Base-by-base conservation (phyloP, 192 early-diverging fungal genomes). In the Rhizoclosmatium sp. region DNA sequence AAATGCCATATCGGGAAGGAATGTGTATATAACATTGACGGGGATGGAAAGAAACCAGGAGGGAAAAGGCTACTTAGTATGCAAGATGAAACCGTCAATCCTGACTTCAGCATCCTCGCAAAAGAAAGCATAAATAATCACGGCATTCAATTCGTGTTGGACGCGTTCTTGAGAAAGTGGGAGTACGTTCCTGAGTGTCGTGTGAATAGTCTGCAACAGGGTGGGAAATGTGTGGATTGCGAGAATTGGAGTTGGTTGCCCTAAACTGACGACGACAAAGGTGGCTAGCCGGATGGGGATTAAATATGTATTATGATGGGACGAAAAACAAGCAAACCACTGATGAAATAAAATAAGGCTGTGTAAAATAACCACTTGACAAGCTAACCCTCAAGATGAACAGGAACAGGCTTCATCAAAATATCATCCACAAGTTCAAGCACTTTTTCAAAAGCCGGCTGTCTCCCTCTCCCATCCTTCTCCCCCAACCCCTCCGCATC, bases 1-100 rank as follows among this genome's bases (percentile, higher is more conserved):
- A 88, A 89, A 59, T 99, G 97, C 76, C 97, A 98, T 83, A 82
- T 91, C 41, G 96, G 96, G 9, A 85, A 89, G 56, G 81, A 82
- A 65, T 87, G 83, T 65, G 65, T 84, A 39, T 84, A 84, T 60
- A 77, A 79, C 16, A 72, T 68, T 31, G 78, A 79, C 5, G 44
- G 12, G 7, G 75, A 77, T 42, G 75, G 75, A 58, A 46, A 77
- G 49, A 21, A 19, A 9, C 58, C 45, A 9, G 51, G 5, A 16
- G 51, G 51, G 9, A 54, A 7, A 54, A 54, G 51, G 51, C 5
- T 12, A 19, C 39, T 21, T 1, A 23, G 9, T 9, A 58, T 71
- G 4, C 39, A 47, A 40, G 47, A 14, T 7, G 31, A 59, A 31
- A 16, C 4, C 56, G 41, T 16, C 40, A 47, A 21, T 2, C 14